Base-by-base conservation (phyloP, 1,284 basidiomycete genomes). In the Coniferiporia sulphurascens region DNA sequence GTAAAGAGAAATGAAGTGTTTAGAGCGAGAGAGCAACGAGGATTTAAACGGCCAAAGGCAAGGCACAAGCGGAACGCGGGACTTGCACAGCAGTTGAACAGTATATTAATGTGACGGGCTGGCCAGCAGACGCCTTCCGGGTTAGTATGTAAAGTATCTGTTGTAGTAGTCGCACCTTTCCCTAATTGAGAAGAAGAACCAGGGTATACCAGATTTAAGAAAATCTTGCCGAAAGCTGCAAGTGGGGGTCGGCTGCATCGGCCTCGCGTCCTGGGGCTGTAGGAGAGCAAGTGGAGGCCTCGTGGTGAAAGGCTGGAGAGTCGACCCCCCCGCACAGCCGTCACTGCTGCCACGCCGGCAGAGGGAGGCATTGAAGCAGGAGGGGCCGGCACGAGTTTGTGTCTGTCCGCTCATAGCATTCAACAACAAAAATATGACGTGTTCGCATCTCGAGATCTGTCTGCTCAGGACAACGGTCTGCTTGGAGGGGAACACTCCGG, bases 251-350 rank as follows among this genome's bases (percentile, higher is more conserved):
- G 27, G 27, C 27, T 27, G 27, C 27, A 27, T 27, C 27, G 12
- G 52, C 52, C 52, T 59, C 52, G 45, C 52, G 52, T 22, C 19
- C 52, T 55, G 58, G 58, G 58, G 58, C 58, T 49, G 58, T 49
- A 45, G 4, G 52, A 54, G n/a, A 48, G 45, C 12, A 43, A 36
- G 45, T 10, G 36, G 50, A 52, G 38, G 58, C 58, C 58, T 59
- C 58, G 52, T 59, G 58, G 51, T 55, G 34, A 54, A 55, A 49
- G 58, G 21, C 51, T 59, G 51, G 58, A 38, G 36, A 22, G 27
- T 38, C 48, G 55, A 41, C 48, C 19, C 22, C 3, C 8, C 38
- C 17, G 52, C 58, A 59, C 58, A 55, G 52, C 52, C 48, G 17
- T 41, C 38, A 41, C 15, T 8, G 17, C 51, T 59, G 46, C 51